phyloP scores from a whole-genome alignment of 108 stramenopile species.

The Fragilaria radians region DNA sequence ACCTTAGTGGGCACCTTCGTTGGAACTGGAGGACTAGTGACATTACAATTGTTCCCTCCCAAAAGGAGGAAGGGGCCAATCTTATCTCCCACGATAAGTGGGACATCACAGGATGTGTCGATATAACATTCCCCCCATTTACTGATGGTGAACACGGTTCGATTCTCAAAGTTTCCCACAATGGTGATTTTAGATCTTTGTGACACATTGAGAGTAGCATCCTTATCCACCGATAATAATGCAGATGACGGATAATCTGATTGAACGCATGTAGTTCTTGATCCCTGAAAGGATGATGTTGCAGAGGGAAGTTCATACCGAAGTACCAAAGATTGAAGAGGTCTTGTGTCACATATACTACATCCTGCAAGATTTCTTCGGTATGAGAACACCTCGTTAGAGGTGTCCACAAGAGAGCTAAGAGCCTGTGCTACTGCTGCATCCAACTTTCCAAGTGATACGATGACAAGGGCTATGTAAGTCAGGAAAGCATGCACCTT shows the following conservation, averaged over 20 bases:
- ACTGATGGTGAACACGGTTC: background rate
- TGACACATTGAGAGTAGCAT: background rate
- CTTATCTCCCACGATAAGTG: background rate
- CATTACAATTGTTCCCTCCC: background rate
- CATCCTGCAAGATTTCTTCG: too few species aligned
- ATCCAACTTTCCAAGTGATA: too few species aligned
- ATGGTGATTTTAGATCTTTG: background rate
- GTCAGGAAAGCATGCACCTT: too few species aligned
- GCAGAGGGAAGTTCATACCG: background rate
- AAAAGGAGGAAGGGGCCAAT: background rate
- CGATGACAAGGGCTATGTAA: too few species aligned
- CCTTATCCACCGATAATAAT: background rate
- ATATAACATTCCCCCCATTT: background rate
- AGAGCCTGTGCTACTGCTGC: too few species aligned
- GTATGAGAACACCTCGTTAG: too few species aligned
- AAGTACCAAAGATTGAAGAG: background rate
- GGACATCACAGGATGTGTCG: background rate
- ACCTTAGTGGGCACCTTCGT: background rate
- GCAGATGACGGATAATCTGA: background rate
- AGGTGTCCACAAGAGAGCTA: too few species aligned
- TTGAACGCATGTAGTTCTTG: background rate
- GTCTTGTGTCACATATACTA: too few species aligned
- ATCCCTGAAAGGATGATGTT: background rate
- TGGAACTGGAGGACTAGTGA: background rate
- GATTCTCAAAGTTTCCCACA: background rate